Evolutionary conservation across 2,329 filamentous ascomycete species (phyloP), one percentile per base, ranked within the genome.

Genomic region (Lasiodiplodia gonubiensis): DNA sequence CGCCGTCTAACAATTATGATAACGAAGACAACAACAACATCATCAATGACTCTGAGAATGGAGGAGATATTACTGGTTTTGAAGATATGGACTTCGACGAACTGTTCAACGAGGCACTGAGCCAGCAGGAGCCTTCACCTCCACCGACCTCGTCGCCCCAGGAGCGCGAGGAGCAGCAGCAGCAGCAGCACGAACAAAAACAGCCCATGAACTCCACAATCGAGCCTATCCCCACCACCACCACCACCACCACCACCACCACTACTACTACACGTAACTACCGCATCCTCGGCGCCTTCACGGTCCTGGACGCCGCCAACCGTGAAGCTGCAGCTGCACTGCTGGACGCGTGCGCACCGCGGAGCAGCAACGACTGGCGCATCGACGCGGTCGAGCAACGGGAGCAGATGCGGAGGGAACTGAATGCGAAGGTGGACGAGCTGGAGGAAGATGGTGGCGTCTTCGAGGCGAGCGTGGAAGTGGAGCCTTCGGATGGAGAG

Each of bases 301-400:
- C 64, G n/a, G 64, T 66, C 23, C 30, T 30, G 8, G 64, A 66
- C 42, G 25, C 39, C 39, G 64, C 64, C 7, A 66, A 66, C n/a
- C 25, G 52, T 4, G 53, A 66, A 4, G 64, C 64, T 2, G 52
- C 39, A 0, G 18, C n/a, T n/a, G 39, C 46, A 18, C 8, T 49
- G 27, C 16, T 66, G 39, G 64, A 52, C 7, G 21, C 16, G 6
- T 30, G 14, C 4, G 27, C 52, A n/a, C 39, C 64, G n/a, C 23
- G 25, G 33, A 27, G n/a, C 7, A 33, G 10, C 42, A 21, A 5
- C 5, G 10, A n/a, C 14, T 3, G 6, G 5, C 35, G 21, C 7
- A 57, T 66, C 21, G 53, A 66, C 0, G 30, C 2, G n/a, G 8
- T 46, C 1, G n/a, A 51, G 39, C 21, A 12, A 42, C 18, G 53